Conservation (phyloP, 2,329 filamentous ascomycete species). For the Arthrobotrys megalospora region DNA sequence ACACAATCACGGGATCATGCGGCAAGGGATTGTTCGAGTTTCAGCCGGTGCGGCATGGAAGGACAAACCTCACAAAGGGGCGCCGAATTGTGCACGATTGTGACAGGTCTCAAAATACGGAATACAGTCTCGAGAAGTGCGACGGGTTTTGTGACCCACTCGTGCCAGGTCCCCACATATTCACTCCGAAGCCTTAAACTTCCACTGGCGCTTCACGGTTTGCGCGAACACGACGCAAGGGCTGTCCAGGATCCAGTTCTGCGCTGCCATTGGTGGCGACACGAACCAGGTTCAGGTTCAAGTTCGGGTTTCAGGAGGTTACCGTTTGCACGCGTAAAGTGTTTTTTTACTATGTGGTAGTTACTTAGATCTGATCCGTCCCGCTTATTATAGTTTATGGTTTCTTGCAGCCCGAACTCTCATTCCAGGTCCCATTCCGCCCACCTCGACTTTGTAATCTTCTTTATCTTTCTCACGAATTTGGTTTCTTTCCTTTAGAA, state of each 20-base stretch:
- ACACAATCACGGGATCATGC: constrained; percentile 4
- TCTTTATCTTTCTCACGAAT: constrained; percentile 1
- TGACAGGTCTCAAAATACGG: too few relatives aligned
- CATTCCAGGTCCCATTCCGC: background rate
- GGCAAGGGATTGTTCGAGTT: background rate
- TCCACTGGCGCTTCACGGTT: background rate
- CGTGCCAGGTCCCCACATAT: constrained; percentile 8
- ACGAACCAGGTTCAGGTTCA: constrained; percentile 1
- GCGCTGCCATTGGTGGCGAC: constrained; percentile 14
- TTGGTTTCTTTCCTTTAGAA: background rate
- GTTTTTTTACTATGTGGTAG: background rate
- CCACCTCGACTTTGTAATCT: constrained; percentile 18
- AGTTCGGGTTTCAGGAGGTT: constrained; percentile 10
- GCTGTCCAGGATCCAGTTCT: constrained; percentile 5
- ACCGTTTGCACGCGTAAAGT: constrained; percentile 16
- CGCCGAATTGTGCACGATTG: too few relatives aligned
- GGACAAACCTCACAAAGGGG: too few relatives aligned
- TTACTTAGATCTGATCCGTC: background rate
- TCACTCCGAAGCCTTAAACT: background rate
- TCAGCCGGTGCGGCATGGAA: too few relatives aligned
- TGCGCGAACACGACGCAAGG: constrained; percentile 9
- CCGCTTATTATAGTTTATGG: too few relatives aligned
- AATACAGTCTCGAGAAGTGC: background rate
- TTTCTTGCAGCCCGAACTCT: constrained; percentile 3
- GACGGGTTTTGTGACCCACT: background rate